Evolutionary conservation across 2,329 filamentous ascomycete genomes (phyloP).

Genomic region (Xylaria sp.): DNA sequence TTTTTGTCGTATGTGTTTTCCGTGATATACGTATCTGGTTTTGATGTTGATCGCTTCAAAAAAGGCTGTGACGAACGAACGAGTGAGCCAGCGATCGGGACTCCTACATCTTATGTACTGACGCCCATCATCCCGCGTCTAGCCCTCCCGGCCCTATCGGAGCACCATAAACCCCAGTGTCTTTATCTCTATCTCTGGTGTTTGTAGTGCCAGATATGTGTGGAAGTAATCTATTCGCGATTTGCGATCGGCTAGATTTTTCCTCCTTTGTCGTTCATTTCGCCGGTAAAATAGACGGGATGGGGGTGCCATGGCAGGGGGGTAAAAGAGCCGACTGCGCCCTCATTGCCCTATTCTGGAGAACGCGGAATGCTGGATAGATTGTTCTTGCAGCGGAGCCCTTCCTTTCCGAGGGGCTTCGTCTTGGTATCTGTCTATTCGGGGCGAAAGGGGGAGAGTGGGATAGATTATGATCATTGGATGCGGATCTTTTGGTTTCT

Average conservation of each 20-base stretch:
- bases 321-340: constrained; percentile 21
- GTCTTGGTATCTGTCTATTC: background rate
- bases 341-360: constrained; percentile 29
- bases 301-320: constrained; percentile 7
- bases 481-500: constrained; percentile 7
- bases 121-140: constrained; percentile 9
- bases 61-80: background rate
- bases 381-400: constrained; percentile 35
- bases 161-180: constrained; percentile 10
- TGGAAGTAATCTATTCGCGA: constrained; percentile 31
- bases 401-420: constrained; percentile 26
- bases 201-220: constrained; percentile 1
- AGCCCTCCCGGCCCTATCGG: constrained; percentile 12
- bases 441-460: background rate
- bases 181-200: background rate
- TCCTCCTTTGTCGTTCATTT: constrained; percentile 2
- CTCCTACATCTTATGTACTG: constrained; percentile 8
- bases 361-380: constrained; percentile 16
- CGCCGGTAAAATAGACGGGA: constrained; percentile 33
- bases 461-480: constrained; percentile 1
- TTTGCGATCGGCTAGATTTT: constrained; percentile 12
- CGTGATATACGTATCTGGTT: background rate
- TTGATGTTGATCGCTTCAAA: constrained; percentile 1
- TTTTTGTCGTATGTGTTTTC: constrained; percentile 8
- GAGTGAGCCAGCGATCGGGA: background rate